Percentiles rank a stretch among this genome's conserved stretches.
phyloP scores from a whole-genome alignment of 2,329 filamentous ascomycete genomes.

The Onygenales sp. region DNA sequence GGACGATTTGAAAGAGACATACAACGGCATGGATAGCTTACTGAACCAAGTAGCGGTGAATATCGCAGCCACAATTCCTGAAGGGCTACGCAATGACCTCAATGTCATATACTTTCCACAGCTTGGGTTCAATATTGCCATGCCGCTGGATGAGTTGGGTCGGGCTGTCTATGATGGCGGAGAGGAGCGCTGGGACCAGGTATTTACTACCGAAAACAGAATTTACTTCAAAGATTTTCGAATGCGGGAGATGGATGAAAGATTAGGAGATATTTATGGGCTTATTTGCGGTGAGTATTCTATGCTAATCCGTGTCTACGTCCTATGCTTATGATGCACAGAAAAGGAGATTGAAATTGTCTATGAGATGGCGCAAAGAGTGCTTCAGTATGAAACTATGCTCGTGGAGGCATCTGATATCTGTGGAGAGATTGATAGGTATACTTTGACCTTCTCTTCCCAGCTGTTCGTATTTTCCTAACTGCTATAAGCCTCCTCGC shows the following conservation, averaged over 20 bases:
- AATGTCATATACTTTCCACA: constrained; percentile 89
- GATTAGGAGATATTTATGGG: constrained; percentile 76
- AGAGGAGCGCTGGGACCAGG: constrained; percentile 62
- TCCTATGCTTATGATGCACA: constrained; percentile 19
- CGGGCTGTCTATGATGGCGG: constrained; percentile 56
- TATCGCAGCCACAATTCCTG: constrained; percentile 55
- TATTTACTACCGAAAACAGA: constrained; percentile 61
- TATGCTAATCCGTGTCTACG: neutral
- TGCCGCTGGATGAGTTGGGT: constrained; percentile 54
- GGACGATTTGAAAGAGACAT: constrained; percentile 67
- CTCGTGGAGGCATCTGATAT: constrained; percentile 64
- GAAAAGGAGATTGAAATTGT: constrained; percentile 86
- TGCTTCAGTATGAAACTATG: constrained; percentile 59
- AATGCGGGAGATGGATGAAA: constrained; percentile 71
- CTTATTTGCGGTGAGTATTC: constrained; percentile 62
- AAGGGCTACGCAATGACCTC: constrained; percentile 42
- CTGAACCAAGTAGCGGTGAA: constrained; percentile 58
- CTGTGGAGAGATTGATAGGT: constrained; percentile 74
- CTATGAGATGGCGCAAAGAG: constrained; percentile 60
- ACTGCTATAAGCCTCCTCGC: constrained; percentile 55
- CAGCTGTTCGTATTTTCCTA: neutral
- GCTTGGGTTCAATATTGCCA: constrained; percentile 76
- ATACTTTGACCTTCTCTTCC: neutral
- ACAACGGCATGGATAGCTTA: constrained; percentile 67
- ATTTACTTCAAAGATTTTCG: constrained; percentile 79